Evolutionary conservation across 129 eudicot genomes (phyloP).

Genomic region (Logfia minima): DNA sequence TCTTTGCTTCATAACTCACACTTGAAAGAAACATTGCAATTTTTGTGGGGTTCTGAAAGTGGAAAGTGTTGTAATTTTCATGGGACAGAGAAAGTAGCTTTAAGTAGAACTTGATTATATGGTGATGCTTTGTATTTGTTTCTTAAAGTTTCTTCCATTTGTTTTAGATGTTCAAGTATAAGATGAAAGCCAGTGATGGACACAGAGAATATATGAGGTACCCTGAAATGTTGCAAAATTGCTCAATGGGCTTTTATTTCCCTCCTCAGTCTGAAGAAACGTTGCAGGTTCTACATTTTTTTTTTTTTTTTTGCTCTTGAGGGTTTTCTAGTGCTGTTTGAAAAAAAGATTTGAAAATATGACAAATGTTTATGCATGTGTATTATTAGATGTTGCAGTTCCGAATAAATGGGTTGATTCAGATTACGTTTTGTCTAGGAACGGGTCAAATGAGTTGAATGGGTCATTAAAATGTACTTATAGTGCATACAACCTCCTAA

Average conservation of each 20-base stretch:
- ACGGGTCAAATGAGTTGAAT: not conserved
- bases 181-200: slow-evolving; percentile 78
- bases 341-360: not conserved
- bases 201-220: slow-evolving; percentile 75
- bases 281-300: slow-evolving; percentile 40
- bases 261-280: slow-evolving; percentile 49
- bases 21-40: not conserved
- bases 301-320: not conserved
- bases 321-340: not conserved
- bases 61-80: not conserved
- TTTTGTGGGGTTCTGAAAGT: not conserved
- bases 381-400: not conserved
- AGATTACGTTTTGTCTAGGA: not conserved
- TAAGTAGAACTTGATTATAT: not conserved
- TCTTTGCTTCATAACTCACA: not conserved
- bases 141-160: not conserved
- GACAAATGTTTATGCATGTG: not conserved
- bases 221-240: slow-evolving; percentile 72
- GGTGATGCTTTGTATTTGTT: not conserved
- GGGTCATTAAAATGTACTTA: not conserved
- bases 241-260: slow-evolving; percentile 74
- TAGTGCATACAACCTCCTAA: not conserved
- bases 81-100: not conserved
- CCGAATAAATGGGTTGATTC: not conserved
- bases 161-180: slow-evolving; percentile 72